Conservation (phyloP, 1,284 basidiomycete species). For the Spongispora temasekensis region DNA sequence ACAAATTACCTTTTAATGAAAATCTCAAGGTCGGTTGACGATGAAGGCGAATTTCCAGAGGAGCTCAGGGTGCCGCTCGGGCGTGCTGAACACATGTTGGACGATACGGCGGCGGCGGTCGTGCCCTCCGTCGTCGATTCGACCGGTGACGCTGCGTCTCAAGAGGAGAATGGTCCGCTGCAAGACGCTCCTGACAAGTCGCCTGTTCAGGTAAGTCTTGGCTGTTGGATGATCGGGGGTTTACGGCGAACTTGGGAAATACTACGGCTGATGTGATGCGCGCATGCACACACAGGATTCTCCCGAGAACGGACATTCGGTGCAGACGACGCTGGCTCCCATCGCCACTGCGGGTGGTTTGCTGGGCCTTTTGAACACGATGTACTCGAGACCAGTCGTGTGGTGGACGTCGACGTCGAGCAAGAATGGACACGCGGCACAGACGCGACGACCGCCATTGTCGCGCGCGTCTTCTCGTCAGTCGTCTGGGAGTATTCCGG, state of each 20-base stretch:
- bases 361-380: conserved; percentile 44
- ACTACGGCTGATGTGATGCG: not conserved
- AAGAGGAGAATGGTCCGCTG: conserved; percentile 31
- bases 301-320: conserved; percentile 27
- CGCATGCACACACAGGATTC: conserved; percentile 18
- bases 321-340: conserved; percentile 16
- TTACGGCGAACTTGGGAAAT: too few species aligned
- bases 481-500: conserved; percentile 21
- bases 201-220: conserved; percentile 14
- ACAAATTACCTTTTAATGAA: too few species aligned
- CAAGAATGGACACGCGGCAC: conserved; percentile 14
- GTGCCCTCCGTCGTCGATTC: conserved; percentile 19
- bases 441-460: conserved; percentile 21
- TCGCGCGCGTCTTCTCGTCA: conserved; percentile 22
- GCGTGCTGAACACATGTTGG: conserved; percentile 59
- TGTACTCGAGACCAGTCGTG: conserved; percentile 45
- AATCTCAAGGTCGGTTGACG: conserved; percentile 28
- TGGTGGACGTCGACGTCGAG: conserved; percentile 33
- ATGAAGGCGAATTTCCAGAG: conserved; percentile 53
- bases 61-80: conserved; percentile 65
- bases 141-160: conserved; percentile 33
- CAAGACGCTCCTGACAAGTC: conserved; percentile 24
- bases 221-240: not conserved
- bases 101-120: conserved; percentile 40
- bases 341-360: conserved; percentile 33